Conservation (phyloP, 1,284 basidiomycete genomes). For the Sutorius eximius region DNA sequence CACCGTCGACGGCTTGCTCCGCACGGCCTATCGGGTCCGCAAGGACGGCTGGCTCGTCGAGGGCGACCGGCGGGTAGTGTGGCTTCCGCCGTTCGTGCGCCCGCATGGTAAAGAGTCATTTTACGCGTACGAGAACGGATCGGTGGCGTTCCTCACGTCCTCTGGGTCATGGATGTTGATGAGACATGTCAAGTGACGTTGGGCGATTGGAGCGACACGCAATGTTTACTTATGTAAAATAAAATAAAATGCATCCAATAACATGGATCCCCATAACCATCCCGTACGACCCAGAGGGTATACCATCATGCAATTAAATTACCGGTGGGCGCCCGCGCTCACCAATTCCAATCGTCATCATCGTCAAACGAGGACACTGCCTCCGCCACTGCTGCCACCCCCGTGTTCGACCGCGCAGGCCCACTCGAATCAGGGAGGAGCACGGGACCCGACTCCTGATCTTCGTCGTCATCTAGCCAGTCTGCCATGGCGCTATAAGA, state of each 20-base stretch:
- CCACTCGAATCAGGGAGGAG: slow-evolving; percentile 31
- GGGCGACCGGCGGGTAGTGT: slow-evolving; percentile 10
- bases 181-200: not conserved
- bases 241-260: too few species aligned
- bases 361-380: slow-evolving; percentile 40
- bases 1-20: not conserved
- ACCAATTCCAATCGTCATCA: slow-evolving; percentile 69
- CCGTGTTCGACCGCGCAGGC: not conserved
- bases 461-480: slow-evolving; percentile 42
- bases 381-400: not conserved
- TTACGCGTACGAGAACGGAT: slow-evolving; percentile 5
- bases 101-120: slow-evolving; percentile 8
- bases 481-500: slow-evolving; percentile 23
- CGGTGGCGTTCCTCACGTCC: not conserved
- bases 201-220: too few species aligned
- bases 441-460: slow-evolving; percentile 25
- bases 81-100: slow-evolving; percentile 3
- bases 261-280: too few species aligned
- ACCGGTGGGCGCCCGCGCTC: slow-evolving; percentile 5
- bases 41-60: slow-evolving; percentile 17
- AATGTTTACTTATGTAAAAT: too few species aligned
- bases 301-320: too few species aligned
- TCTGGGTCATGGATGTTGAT: not conserved
- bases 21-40: not conserved
- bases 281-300: too few species aligned